A percentile compares a stretch with the other conserved stretches of the same genome.
Conservation (phyloP, 768 basidiomycete genomes). For the Hortiboletus campestris region DNA sequence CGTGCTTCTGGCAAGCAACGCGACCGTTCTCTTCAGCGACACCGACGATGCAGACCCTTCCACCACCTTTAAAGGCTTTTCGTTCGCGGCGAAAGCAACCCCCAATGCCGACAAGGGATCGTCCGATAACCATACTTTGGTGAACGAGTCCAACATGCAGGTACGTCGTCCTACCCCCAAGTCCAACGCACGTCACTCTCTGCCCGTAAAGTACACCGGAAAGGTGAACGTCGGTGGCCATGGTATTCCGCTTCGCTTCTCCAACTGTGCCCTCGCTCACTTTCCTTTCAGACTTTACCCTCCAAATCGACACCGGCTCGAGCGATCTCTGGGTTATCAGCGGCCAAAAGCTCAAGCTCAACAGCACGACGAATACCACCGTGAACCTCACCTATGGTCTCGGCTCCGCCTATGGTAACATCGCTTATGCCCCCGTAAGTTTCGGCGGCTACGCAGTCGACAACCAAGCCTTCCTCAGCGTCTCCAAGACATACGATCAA, state of each 20-base stretch:
- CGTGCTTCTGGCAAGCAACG: constrained; percentile 35
- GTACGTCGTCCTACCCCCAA: constrained; percentile 14
- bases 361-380: constrained; percentile 30
- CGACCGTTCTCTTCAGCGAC: constrained; percentile 14
- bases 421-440: constrained; percentile 35
- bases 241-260: constrained; percentile 13
- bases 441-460: constrained; percentile 35
- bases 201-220: constrained; percentile 24
- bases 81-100: constrained; percentile 20
- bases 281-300: constrained; percentile 23
- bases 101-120: constrained; percentile 18
- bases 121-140: constrained; percentile 22
- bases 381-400: constrained; percentile 37
- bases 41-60: not conserved
- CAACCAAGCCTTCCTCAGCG: constrained; percentile 28
- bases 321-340: constrained; percentile 30
- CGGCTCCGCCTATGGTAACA: constrained; percentile 37
- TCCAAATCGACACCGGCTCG: constrained; percentile 30
- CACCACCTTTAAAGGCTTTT: constrained; percentile 14
- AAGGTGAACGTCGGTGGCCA: constrained; percentile 30
- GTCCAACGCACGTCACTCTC: not conserved
- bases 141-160: constrained; percentile 26
- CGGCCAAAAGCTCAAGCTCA: constrained; percentile 24
- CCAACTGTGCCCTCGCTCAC: not conserved
- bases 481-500: constrained; percentile 13